These are phyloP conservation scores for Talaromyces amestolkiae DNA, from an alignment of 2,329 filamentous ascomycete species.

Conservation along the genomic window DNA sequence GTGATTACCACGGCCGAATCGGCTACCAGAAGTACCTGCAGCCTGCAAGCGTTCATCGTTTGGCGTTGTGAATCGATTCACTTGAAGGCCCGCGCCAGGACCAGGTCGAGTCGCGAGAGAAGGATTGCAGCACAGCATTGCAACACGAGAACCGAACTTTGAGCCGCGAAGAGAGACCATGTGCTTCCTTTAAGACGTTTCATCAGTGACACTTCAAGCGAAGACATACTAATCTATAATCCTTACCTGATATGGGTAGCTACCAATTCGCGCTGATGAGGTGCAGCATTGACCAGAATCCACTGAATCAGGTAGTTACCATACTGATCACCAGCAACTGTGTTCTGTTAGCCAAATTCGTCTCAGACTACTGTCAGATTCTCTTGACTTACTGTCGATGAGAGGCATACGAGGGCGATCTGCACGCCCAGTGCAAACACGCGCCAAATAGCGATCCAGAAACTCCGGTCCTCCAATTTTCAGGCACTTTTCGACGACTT, in stretches of 20 bases:
- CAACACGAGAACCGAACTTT: conserved; percentile 96
- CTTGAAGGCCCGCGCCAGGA: conserved; percentile 69
- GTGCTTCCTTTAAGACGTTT: conserved; percentile 65
- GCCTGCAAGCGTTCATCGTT: conserved; percentile 37
- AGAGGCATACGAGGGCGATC: conserved; percentile 93
- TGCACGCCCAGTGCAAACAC: conserved; percentile 84
- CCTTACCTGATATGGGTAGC: conserved; percentile 77
- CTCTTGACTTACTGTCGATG: conserved; percentile 70
- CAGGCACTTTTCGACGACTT: conserved; percentile 97
- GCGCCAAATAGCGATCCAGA: conserved; percentile 84
- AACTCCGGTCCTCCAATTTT: conserved; percentile 94
- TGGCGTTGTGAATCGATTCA: conserved; percentile 59
- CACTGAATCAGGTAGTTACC: conserved; percentile 98
- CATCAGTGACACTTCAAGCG: background rate
- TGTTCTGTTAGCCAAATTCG: conserved; percentile 17
- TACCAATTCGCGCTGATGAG: conserved; percentile 89
- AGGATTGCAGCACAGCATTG: conserved; percentile 98
- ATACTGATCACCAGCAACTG: conserved; percentile 92
- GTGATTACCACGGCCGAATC: conserved; percentile 37
- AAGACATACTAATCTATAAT: background rate
- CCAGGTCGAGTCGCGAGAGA: conserved; percentile 85
- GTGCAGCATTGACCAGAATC: conserved; percentile 82
- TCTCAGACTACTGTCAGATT: background rate
- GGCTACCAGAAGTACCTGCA: conserved; percentile 40
- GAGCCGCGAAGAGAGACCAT: conserved; percentile 98